Evolutionary conservation across 768 basidiomycete genomes (phyloP), one percentile per base, ranked within the genome.

Genomic region (Pisolithus marmoratus): DNA sequence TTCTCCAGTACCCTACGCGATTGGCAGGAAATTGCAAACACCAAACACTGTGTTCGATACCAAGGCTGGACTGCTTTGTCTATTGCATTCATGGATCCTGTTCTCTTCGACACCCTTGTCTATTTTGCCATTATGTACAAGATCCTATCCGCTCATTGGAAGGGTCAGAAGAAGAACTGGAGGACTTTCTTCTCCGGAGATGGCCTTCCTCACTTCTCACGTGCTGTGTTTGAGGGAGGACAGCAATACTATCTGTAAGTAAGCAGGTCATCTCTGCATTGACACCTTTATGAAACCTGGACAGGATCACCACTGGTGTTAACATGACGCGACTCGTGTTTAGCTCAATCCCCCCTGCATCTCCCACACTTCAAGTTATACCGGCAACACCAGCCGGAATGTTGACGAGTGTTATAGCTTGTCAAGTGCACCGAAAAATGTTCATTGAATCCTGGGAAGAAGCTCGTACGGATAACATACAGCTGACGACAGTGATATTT

Each of bases 351-450:
- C 46, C 58, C 15, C 43, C 48, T 17, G 23, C 61, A 37, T 53
- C 69, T 14, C 55, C 61, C 2, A 38, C 65, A 8, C 56, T 60
- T 49, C 63, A 60, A 26, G 46, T 58, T 15, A 53, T 60, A 40
- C 62, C 63, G 56, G 55, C 59, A 4, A 49, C 63, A 42, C 62
- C 63, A 11, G 65, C 64, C 6, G 41, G 70, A 17, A 63, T 68
- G 20, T 45, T 72, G 2, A 68, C 60, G 6, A 64, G 65, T 46
- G 51, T 54, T 20, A 71, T 71, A 65, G 67, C 64, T 6, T 66
- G 67, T 52, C 59, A 60, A 34, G 67, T 73, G 48, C 72, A 62
- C 59, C 65, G 70, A 17, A 64, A 72, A 47, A 64, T 68, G 54
- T 66, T 60, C 50, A 51, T 60, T 27, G 58, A 62, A 43, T 31